Percentiles rank a stretch among this genome's conserved stretches.
Conservation (phyloP, 352 stramenopile species). For the Bremia lactucae region DNA sequence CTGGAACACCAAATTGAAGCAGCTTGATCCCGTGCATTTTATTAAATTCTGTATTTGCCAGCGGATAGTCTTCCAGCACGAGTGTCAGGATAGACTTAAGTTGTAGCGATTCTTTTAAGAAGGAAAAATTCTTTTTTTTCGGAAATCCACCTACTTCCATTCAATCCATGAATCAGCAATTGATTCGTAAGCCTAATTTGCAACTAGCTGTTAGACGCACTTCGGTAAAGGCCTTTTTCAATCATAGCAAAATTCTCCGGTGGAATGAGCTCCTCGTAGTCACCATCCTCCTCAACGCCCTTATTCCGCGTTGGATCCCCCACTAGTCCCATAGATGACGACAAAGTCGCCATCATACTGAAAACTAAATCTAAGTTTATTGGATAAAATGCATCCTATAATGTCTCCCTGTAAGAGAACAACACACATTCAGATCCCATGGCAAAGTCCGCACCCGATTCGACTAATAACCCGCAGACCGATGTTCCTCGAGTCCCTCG, state of each 20-base stretch:
- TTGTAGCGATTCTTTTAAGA: slow-evolving; percentile 63
- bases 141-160: slow-evolving; percentile 56
- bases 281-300: slow-evolving; percentile 51
- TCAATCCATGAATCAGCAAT: background rate
- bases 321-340: slow-evolving; percentile 12
- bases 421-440: slow-evolving; percentile 8
- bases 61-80: slow-evolving; percentile 80
- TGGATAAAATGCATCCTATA: slow-evolving; percentile 1
- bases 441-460: background rate
- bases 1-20: slow-evolving; percentile 75
- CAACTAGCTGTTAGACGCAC: slow-evolving; percentile 17
- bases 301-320: slow-evolving; percentile 14
- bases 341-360: slow-evolving; percentile 12
- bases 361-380: too few species aligned
- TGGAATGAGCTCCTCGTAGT: slow-evolving; percentile 79
- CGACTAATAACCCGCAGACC: background rate
- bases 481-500: background rate
- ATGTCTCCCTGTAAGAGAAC: slow-evolving; percentile 18
- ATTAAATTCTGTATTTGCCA: slow-evolving; percentile 76
- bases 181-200: background rate
- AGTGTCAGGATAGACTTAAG: slow-evolving; percentile 79
- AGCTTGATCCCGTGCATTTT: slow-evolving; percentile 67
- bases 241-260: slow-evolving; percentile 86
- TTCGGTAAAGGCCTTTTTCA: slow-evolving; percentile 77
- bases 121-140: slow-evolving; percentile 86